Conservation (phyloP, 306 rosid genomes). For the Senna tora region DNA sequence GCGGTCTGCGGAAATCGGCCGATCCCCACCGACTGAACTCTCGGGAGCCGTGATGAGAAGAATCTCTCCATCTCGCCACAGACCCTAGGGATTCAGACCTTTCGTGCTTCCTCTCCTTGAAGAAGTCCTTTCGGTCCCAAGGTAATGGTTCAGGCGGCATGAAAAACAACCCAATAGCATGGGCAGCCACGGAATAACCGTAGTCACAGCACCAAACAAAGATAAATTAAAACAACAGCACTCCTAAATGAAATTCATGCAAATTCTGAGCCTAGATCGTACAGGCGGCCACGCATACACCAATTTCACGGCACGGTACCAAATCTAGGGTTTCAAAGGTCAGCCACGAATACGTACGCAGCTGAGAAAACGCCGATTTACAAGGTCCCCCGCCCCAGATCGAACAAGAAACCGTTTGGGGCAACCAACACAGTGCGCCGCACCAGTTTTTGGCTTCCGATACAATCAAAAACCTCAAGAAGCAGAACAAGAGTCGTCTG, state of each 20-base stretch:
- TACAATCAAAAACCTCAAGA: neutral
- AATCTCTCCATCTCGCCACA: slow-evolving; percentile 89
- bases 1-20: slow-evolving; percentile 76
- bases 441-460: slow-evolving; percentile 39
- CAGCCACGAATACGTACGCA: neutral
- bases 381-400: slow-evolving; percentile 41
- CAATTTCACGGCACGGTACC: slow-evolving; percentile 17
- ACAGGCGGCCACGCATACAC: slow-evolving; percentile 14
- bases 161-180: slow-evolving; percentile 81
- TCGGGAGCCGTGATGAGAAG: slow-evolving; percentile 73
- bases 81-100: slow-evolving; percentile 83
- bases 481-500: neutral
- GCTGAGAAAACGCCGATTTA: slow-evolving; percentile 10
- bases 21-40: slow-evolving; percentile 86
- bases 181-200: slow-evolving; percentile 61
- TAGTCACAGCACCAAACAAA: slow-evolving; percentile 22
- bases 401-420: slow-evolving; percentile 41
- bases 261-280: slow-evolving; percentile 40
- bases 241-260: slow-evolving; percentile 9
- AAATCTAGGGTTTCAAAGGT: slow-evolving; percentile 49
- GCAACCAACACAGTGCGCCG: slow-evolving; percentile 42
- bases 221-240: slow-evolving; percentile 1
- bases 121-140: slow-evolving; percentile 97
- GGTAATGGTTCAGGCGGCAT: slow-evolving; percentile 99
- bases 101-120: slow-evolving; percentile 99